Evolutionary conservation across 1,284 basidiomycete genomes (phyloP), one percentile per base, ranked within the genome.

Genomic region (Trichosporon inkin): DNA sequence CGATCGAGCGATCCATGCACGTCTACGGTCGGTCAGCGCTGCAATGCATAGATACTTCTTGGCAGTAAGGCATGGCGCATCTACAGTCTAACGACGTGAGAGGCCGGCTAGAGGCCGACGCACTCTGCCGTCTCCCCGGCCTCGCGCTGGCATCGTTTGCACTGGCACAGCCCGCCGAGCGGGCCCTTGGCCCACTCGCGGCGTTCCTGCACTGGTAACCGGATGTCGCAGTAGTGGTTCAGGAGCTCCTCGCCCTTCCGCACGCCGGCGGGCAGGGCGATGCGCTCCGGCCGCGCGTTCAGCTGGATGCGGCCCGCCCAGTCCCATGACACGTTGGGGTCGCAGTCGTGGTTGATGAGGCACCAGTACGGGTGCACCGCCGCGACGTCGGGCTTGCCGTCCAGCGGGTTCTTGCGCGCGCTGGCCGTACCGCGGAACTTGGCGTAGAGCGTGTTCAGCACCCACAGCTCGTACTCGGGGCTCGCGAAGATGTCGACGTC

Each of bases 291-390:
- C 13, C 58, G 41, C 14, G 62, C 55, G 2, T 32, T 60, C 24
- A 60, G 36, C 19, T 35, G 39, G 22, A 63, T 63, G 17, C 37
- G 37, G 1, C 62, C 62, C 1, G 53, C 62, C 62, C 62, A 63
- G 44, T 63, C 58, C 62, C 62, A 63, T 10, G 37, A 53, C 16
- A 63, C 58, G 36, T 63, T 63, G 22, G 62, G 62, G 56, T 63
- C 62, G 39, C 62, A 63, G 53, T 60, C 55, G 56, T 63, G 62
- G 53, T 63, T 63, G 32, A 56, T 58, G 13, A 63, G 62, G 37
- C 62, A 63, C 62, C 62, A 63, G 44, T 55, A 44, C n/a, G 62
- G 58, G 39, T 63, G 62, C 11, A 63, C 62, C 16, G 62, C 58
- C 1, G 62, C 62, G 19, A 63, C 62, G 35, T 63, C 62, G 16